Evolutionary conservation across 1,284 basidiomycete species (phyloP).

Genomic region (Austroboletus niveus): DNA sequence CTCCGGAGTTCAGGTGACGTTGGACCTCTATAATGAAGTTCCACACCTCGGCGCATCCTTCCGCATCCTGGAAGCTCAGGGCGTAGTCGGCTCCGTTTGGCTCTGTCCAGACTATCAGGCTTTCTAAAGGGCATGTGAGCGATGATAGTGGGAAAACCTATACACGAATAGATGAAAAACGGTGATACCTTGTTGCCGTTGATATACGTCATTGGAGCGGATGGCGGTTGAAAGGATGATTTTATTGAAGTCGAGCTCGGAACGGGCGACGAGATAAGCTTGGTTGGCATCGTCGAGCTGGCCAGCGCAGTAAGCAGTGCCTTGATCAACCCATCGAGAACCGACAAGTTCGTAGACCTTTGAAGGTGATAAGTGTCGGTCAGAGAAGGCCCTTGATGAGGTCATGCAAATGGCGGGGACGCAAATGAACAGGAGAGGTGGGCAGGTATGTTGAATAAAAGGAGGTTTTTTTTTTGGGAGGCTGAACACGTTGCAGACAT

Average conservation of each 20-base stretch:
- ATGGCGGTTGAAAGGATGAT: conserved; percentile 75
- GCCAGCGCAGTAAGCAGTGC: conserved; percentile 91
- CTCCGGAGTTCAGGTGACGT: conserved; percentile 67
- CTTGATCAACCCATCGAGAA: conserved; percentile 88
- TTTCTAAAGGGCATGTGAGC: conserved; percentile 57
- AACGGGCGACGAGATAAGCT: conserved; percentile 81
- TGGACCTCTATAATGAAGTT: conserved; percentile 97
- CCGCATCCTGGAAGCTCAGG: conserved; percentile 94
- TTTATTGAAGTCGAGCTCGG: conserved; percentile 69
- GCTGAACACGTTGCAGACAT: conserved; percentile 27
- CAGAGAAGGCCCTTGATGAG: conserved; percentile 32
- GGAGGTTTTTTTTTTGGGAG: conserved; percentile 3
- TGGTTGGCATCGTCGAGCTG: conserved; percentile 78
- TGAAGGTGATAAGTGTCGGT: conserved; percentile 26
- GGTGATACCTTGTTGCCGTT: conserved; percentile 81
- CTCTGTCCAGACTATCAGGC: conserved; percentile 99
- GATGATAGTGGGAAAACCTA: conserved; percentile 3
- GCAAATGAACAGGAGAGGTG: conserved; percentile 22
- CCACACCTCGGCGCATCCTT: conserved; percentile 97
- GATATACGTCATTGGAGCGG: conserved; percentile 83
- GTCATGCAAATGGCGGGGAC: conserved; percentile 28
- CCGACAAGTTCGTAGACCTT: conserved; percentile 92
- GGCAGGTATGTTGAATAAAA: conserved; percentile 18
- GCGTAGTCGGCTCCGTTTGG: conserved; percentile 94
- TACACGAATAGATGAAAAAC: conserved; percentile 2